Conservation (phyloP, 2,329 filamentous ascomycete genomes). For the Fusarium solani-melongenae region DNA sequence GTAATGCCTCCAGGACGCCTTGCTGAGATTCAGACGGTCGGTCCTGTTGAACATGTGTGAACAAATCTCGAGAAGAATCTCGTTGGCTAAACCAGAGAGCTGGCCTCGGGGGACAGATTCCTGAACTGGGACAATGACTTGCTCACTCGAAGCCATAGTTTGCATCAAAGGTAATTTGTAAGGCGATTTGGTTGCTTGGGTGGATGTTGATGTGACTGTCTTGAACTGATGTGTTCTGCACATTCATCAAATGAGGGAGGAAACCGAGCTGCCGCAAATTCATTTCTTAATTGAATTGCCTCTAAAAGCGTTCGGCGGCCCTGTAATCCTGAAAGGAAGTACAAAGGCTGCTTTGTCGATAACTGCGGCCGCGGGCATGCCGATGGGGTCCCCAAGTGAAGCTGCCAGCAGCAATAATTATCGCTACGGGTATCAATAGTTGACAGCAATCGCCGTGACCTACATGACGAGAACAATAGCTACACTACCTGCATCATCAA, state of each 20-base stretch:
- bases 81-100: background rate
- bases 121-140: background rate
- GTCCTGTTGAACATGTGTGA: background rate
- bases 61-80: background rate
- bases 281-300: no score
- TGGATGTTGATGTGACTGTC: background rate
- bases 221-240: background rate
- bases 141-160: background rate
- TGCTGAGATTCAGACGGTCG: background rate
- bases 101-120: background rate
- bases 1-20: background rate
- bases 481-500: no score
- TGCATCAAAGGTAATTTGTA: background rate
- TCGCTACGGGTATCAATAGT: no score
- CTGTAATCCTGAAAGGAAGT: no score
- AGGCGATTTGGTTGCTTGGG: background rate
- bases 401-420: background rate
- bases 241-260: no score
- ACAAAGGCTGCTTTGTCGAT: no score
- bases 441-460: background rate
- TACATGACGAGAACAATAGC: background rate
- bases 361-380: no score
- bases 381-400: no score
- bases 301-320: no score
- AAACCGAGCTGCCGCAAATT: no score